Conservation (phyloP, 208 protist species). For the Crithidia fasciculata region DNA sequence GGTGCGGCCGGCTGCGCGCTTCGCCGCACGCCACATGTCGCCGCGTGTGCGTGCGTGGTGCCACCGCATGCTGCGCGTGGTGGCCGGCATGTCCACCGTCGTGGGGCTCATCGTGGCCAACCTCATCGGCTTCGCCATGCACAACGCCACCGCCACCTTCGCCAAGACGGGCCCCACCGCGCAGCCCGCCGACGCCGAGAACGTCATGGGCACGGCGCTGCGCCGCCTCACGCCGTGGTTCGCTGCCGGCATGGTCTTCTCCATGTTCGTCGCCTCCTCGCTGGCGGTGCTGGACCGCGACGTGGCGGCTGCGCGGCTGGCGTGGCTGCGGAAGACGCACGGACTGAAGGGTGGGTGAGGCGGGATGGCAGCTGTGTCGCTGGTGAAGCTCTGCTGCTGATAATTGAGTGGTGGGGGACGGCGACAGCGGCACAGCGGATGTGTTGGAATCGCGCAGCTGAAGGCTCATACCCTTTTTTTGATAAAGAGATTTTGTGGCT, state of each 20-base stretch:
- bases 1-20: constrained; percentile 20
- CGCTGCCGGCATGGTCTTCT: not conserved
- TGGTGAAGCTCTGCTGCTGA: no score
- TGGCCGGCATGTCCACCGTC: constrained; percentile 39
- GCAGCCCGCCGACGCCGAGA: not conserved
- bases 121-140: constrained; percentile 38
- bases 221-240: not conserved
- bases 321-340: constrained; percentile 6
- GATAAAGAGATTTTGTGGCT: no score
- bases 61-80: constrained; percentile 26
- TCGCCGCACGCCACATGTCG: constrained; percentile 7
- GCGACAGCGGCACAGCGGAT: no score
- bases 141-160: not conserved
- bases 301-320: not conserved
- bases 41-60: constrained; percentile 15
- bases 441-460: no score
- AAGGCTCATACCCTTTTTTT: no score
- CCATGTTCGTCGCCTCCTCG: constrained; percentile 6
- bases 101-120: constrained; percentile 66
- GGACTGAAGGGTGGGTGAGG: not conserved
- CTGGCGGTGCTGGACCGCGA: constrained; percentile 21
- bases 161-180: not conserved
- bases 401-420: no score
- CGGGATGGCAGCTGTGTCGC: not conserved
- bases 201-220: not conserved